Evolutionary conservation across 2,329 filamentous ascomycete genomes (phyloP).

Genomic region (Tolypocladium pustulatum): DNA sequence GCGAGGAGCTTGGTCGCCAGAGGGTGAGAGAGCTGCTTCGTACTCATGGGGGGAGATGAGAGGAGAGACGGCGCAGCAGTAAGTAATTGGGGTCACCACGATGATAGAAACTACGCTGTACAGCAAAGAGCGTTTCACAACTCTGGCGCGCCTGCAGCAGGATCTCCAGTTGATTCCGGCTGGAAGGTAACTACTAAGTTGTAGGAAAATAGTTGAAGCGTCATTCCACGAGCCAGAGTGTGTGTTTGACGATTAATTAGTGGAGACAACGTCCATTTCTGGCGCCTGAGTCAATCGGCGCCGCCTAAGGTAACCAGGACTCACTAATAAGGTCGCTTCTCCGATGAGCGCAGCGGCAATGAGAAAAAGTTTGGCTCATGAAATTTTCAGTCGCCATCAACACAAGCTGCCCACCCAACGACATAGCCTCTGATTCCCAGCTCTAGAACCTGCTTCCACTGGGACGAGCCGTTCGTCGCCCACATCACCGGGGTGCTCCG

Average conservation of each 20-base stretch:
- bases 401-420: not conserved
- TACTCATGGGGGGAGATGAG: not conserved
- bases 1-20: conserved; percentile 56
- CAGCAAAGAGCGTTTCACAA: not conserved
- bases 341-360: not conserved
- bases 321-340: not conserved
- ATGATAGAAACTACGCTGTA: not conserved
- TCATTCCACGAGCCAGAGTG: no score
- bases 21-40: conserved; percentile 7
- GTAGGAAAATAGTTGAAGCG: no score
- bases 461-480: not conserved
- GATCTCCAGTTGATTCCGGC: not conserved
- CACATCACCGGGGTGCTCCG: not conserved
- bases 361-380: not conserved
- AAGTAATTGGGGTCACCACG: not conserved
- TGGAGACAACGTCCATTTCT: not conserved
- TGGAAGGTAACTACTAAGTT: not conserved
- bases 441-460: not conserved
- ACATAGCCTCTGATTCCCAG: not conserved
- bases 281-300: not conserved
- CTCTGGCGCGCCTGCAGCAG: not conserved
- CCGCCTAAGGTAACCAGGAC: not conserved
- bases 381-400: not conserved
- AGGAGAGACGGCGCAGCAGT: not conserved
- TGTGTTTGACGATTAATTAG: not conserved